Percentiles rank a stretch among this genome's conserved stretches.
These are phyloP conservation scores for Fomes fomentarius DNA, from an alignment of 1,284 basidiomycete species.

Conservation along the genomic window DNA sequence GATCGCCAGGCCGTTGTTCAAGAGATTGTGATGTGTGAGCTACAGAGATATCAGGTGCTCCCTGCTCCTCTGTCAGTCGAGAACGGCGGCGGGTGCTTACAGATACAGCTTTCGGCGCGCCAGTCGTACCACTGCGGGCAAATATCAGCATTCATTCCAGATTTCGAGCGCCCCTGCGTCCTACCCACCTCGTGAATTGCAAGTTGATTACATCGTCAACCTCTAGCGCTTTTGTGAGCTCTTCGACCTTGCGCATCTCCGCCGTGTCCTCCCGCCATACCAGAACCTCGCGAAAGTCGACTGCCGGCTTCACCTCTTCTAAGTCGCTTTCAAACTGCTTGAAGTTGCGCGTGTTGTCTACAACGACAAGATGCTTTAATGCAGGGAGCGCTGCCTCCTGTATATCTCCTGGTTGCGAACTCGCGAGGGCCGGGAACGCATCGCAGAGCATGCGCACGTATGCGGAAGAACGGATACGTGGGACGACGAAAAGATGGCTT, in stretches of 20 bases:
- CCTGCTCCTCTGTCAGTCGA: no score
- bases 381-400: conserved; percentile 62
- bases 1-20: conserved; percentile 79
- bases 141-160: neutral
- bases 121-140: conserved; percentile 71
- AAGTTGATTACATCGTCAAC: conserved; percentile 79
- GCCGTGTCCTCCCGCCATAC: conserved; percentile 58
- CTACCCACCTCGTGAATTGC: conserved; percentile 76
- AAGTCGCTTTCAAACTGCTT: conserved; percentile 44
- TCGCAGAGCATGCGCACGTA: conserved; percentile 63
- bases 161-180: no score
- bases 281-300: conserved; percentile 71
- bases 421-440: conserved; percentile 61
- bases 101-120: conserved; percentile 77
- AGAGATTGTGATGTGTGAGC: conserved; percentile 76
- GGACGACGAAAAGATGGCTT: conserved; percentile 75
- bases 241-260: conserved; percentile 45
- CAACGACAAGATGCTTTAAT: conserved; percentile 68
- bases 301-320: conserved; percentile 48
- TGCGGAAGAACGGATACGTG: conserved; percentile 64
- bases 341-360: conserved; percentile 57
- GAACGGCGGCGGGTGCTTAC: conserved; percentile 41
- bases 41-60: conserved; percentile 29
- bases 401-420: conserved; percentile 57
- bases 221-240: conserved; percentile 43